Evolutionary conservation across 2,329 filamentous ascomycete species (phyloP).

Genomic region (Aspergillus sp.): DNA sequence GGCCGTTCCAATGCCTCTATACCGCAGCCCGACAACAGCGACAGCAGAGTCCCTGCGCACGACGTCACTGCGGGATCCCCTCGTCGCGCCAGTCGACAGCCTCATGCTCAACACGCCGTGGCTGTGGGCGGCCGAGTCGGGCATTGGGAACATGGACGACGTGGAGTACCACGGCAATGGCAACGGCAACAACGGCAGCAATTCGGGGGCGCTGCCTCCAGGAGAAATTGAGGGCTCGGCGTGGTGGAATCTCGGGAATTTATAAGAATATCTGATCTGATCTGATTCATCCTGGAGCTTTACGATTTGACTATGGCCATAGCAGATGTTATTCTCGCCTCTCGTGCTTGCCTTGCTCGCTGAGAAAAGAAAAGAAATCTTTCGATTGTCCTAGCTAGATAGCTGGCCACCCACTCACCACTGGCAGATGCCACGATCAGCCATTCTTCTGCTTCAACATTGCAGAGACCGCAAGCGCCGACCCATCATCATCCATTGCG

Average conservation of each 20-base stretch:
- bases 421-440: too few relatives aligned
- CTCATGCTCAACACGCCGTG: conserved; percentile 38
- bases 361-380: too few relatives aligned
- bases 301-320: too few relatives aligned
- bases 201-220: too few relatives aligned
- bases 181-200: not conserved
- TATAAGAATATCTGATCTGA: conserved; percentile 10
- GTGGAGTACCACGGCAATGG: conserved; percentile 22
- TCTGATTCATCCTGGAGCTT: not conserved
- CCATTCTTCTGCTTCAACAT: too few relatives aligned
- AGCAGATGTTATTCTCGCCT: too few relatives aligned
- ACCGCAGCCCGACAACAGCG: conserved; percentile 7
- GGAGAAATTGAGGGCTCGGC: conserved; percentile 34
- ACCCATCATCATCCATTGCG: too few relatives aligned
- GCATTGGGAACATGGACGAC: conserved; percentile 32
- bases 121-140: conserved; percentile 32
- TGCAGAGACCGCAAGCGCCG: too few relatives aligned
- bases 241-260: conserved; percentile 38
- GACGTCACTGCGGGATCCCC: conserved; percentile 19
- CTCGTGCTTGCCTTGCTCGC: too few relatives aligned
- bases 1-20: conserved; percentile 45
- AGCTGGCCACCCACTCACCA: too few relatives aligned
- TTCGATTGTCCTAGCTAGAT: too few relatives aligned
- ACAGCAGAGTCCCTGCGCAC: not conserved
- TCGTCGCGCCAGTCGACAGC: conserved; percentile 34